Evolutionary conservation across 2,329 filamentous ascomycete species (phyloP).

Genomic region (Aspergillus ruber): DNA sequence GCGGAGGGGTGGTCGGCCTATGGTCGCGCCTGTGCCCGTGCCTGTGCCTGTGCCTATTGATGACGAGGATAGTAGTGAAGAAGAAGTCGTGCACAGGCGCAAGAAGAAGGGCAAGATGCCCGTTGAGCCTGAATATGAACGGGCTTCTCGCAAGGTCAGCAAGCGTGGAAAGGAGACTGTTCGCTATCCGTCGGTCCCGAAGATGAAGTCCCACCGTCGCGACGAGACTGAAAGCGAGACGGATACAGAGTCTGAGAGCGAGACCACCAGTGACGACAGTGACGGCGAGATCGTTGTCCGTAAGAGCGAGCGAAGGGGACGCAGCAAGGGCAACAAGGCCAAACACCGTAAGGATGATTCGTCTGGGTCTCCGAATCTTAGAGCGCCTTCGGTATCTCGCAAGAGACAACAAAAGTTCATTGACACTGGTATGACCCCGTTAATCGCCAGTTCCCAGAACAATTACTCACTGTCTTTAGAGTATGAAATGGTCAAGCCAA

Average conservation of each 20-base stretch:
- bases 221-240: not conserved
- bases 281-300: constrained; percentile 22
- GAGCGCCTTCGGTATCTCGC: constrained; percentile 48
- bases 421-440: constrained; percentile 60
- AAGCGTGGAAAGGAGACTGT: not conserved
- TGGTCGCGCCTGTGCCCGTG: not conserved
- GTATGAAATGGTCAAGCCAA: not conserved
- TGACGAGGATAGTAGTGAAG: not conserved
- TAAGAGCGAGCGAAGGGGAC: constrained; percentile 18
- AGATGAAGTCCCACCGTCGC: not conserved
- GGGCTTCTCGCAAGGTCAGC: not conserved
- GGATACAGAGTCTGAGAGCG: constrained; percentile 12
- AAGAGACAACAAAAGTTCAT: constrained; percentile 64
- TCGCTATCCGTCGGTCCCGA: not conserved
- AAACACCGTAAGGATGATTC: constrained; percentile 23
- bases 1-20: not conserved
- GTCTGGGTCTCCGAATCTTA: constrained; percentile 31
- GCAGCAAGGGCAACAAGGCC: not conserved
- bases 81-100: not conserved
- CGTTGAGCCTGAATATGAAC: not conserved
- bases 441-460: constrained; percentile 2
- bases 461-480: not conserved
- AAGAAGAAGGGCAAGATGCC: not conserved
- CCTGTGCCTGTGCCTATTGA: not conserved
- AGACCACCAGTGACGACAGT: not conserved